These are phyloP conservation scores for Pseudogymnoascus verrucosus DNA, from an alignment of 2,329 filamentous ascomycete species.

Conservation along the genomic window DNA sequence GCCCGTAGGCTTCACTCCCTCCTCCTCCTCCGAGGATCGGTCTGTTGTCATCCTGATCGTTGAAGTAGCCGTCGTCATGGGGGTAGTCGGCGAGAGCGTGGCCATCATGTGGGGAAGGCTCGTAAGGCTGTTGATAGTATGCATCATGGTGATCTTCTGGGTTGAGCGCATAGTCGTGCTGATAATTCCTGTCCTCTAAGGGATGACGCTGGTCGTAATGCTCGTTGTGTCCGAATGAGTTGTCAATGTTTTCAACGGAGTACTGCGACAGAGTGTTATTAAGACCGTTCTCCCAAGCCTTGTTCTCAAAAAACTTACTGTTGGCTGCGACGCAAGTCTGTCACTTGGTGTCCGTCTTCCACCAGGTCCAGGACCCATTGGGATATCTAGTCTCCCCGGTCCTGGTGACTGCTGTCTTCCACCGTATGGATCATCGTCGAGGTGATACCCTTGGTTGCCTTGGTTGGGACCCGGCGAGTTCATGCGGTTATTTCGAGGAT, in stretches of 20 bases:
- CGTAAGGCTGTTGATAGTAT: conserved; percentile 78
- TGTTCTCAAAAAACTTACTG: conserved; percentile 47
- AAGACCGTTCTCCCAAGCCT: not conserved
- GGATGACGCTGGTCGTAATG: conserved; percentile 47
- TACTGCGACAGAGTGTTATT: conserved; percentile 39
- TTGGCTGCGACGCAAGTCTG: conserved; percentile 73
- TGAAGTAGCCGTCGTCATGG: conserved; percentile 20
- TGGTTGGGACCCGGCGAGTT: conserved; percentile 58
- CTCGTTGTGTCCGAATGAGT: conserved; percentile 55
- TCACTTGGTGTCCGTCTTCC: conserved; percentile 58
- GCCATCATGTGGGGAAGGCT: conserved; percentile 41
- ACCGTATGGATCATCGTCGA: conserved; percentile 56
- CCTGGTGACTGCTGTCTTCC: conserved; percentile 20
- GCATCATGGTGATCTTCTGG: conserved; percentile 81
- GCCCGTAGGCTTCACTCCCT: conserved; percentile 44
- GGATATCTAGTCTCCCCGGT: conserved; percentile 52
- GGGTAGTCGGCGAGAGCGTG: conserved; percentile 22
- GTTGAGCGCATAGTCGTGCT: conserved; percentile 64
- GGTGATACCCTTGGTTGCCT: conserved; percentile 49
- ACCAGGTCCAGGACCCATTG: conserved; percentile 45
- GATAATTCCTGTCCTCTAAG: conserved; percentile 40
- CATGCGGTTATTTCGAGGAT: conserved; percentile 51
- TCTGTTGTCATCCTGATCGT: conserved; percentile 57
- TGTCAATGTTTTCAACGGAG: conserved; percentile 60
- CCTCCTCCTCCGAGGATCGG: conserved; percentile 59